Evolutionary conservation across 139 green algal genomes (phyloP), one percentile per base, ranked within the genome.

Genomic region (Nannochloris sp.): DNA sequence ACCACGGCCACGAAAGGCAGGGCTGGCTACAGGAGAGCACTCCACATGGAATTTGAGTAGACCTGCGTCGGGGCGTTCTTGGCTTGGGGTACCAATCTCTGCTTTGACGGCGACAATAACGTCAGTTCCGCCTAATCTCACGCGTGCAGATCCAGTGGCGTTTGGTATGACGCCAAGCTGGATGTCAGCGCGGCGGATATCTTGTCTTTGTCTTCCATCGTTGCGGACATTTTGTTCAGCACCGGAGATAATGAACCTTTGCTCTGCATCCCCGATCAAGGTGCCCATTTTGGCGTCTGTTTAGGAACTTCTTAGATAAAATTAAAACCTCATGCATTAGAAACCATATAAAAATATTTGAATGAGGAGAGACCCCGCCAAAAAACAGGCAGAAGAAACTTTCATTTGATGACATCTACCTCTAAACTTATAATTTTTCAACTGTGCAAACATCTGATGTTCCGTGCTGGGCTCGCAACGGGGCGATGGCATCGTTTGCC

Each of bases 81-180:
- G 30, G 13, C 75, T 44, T 0, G 82, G 81, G 1, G 46, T 48
- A 1, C 63, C 79, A 9, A 90, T 75, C 36, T 89, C 81, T 5
- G 77, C 80, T 79, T 93, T 94, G 10, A 95, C 83, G 24, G 67
- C 86, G 6, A 88, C 84, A 30, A 95, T 61, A 4, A 95, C 83
- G 44, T 95, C 87, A 2, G 88, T 95, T 13, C 60, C 54, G 7
- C 88, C 88, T 9, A 95, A 31, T 9, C 60, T 68, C 6, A 95
- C 53, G 0, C 88, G 54, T 8, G 88, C 76, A 8, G 89, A 96
- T 12, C 88, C 88, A 1, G 64, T 85, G 19, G 89, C 85, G 64
- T 96, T 87, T 25, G 79, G 74, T 13, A 96, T 77, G 5, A 88
- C 63, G 3, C 79, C 86, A 6, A 85, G 36, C 55, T 92, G 65